Evolutionary conservation across 352 stramenopile species (phyloP), one percentile per base, ranked within the genome.

Genomic region (Phytopythium chamaehyphon): DNA sequence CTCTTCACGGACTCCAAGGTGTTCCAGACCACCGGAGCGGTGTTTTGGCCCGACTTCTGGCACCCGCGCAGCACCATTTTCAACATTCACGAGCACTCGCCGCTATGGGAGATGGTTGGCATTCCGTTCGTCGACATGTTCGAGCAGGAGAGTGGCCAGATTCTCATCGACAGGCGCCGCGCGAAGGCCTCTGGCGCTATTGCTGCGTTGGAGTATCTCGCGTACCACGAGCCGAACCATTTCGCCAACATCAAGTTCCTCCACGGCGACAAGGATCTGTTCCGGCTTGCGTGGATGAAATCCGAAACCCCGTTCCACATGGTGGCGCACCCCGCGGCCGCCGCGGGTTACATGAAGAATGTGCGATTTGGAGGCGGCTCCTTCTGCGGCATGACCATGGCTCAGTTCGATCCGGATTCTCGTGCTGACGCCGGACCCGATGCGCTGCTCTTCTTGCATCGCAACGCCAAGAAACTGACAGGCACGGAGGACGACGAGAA

Each of bases 21-120:
- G 28, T 84, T 76, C 35, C 31, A 51, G 19, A 24, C 64, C 26
- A 60, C 44, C 1, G 76, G 73, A 7, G 69, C 76, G 16, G 16
- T 87, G 9, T 85, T 87, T 28, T 87, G 76, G 76, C 76, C 73
- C 1, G 73, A 87, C 42, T 76, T 79, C 54, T 79, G 69, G 69
- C 59, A 69, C 40, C 61, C 64, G 16, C 52, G 18, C 33, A 57
- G 83, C 55, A 81, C 71, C 10, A 83, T 84, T 39, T 86, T 86
- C 51, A 80, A 82, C 43, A 73, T 86, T 37, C 56, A 78, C 48
- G 64, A 65, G 8, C 24, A 66, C 7, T 79, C 65, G 28, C 48
- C 81, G 36, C 46, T 86, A 14, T 86, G 75, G 75, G 54, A 76
- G 47, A 51, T 84, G 47, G 59, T 86, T 2, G 66, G 57, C 24